phyloP scores from a whole-genome alignment of 2,329 filamentous ascomycete species.

The Magnaporthales sp. region DNA sequence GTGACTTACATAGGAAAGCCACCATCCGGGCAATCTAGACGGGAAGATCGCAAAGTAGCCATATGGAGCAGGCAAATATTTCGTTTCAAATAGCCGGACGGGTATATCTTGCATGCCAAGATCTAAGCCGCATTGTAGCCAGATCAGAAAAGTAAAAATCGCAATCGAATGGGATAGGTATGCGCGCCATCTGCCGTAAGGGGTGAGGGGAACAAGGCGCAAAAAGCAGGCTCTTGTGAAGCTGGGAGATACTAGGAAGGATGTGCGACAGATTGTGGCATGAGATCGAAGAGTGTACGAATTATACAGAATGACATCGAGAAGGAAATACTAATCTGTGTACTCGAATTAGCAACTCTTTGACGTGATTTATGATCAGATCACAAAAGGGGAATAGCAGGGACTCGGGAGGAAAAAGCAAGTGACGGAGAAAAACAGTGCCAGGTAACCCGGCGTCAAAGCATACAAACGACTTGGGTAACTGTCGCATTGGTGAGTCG shows the following conservation, averaged over 20 bases:
- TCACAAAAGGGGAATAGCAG: not conserved
- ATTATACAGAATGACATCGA: not conserved
- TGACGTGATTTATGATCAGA: not conserved
- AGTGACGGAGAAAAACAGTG: not conserved
- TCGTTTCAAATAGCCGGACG: not conserved
- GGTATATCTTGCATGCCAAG: not conserved
- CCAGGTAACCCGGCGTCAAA: not conserved
- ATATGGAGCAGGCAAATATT: not conserved
- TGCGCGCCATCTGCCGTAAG: not conserved
- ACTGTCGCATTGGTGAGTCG: not conserved
- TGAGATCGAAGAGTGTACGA: not conserved
- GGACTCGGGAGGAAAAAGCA: not conserved
- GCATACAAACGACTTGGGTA: not conserved
- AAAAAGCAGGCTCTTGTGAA: not conserved
- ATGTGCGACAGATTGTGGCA: not conserved
- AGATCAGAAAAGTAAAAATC: not conserved
- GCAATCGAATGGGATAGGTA: not conserved
- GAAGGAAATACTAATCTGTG: not conserved
- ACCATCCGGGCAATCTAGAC: not conserved
- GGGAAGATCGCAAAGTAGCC: not conserved
- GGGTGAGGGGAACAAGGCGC: not conserved
- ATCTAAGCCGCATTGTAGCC: not conserved
- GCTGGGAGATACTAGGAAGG: not conserved
- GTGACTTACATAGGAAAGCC: not conserved
- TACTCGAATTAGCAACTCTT: not conserved